Conservation (phyloP, 2,329 filamentous ascomycete species). For the Alternaria sp. region DNA sequence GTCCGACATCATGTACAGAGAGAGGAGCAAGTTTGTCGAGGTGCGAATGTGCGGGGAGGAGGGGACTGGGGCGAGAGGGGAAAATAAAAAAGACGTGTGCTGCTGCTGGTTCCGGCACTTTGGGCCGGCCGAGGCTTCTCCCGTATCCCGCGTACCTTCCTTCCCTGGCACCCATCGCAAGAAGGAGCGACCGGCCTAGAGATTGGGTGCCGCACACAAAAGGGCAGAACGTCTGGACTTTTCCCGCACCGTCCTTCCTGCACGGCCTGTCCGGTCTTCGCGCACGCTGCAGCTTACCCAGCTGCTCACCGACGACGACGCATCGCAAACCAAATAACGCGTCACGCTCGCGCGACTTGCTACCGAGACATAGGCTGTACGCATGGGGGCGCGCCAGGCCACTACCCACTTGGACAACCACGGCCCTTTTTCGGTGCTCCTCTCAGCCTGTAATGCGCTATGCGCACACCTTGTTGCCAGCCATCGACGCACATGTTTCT, state of each 20-base stretch:
- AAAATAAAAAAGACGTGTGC: background rate
- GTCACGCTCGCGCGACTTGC: slow-evolving; percentile 20
- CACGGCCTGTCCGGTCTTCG: background rate
- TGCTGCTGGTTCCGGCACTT: slow-evolving; percentile 14
- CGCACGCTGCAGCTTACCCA: background rate
- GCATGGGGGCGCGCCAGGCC: background rate
- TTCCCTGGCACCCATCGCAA: slow-evolving; percentile 8
- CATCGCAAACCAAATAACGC: slow-evolving; percentile 10
- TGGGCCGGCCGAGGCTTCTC: slow-evolving; percentile 26
- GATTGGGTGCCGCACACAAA: background rate
- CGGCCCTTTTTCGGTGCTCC: slow-evolving; percentile 21
- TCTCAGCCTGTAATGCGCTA: slow-evolving; percentile 9
- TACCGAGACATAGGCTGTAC: slow-evolving; percentile 5
- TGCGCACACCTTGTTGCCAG: background rate
- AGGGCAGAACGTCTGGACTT: background rate
- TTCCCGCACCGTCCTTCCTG: no score
- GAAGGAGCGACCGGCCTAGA: slow-evolving; percentile 6
- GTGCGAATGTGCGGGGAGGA: background rate
- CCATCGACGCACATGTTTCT: slow-evolving; percentile 12
- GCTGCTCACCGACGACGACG: background rate
- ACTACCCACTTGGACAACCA: slow-evolving; percentile 2
- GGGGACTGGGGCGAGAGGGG: background rate
- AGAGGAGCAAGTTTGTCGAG: slow-evolving; percentile 11
- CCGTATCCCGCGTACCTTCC: slow-evolving; percentile 20
- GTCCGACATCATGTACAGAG: background rate